Evolutionary conservation across 192 early-diverging fungal genomes (phyloP).

Genomic region (Powellomyces hirtus): DNA sequence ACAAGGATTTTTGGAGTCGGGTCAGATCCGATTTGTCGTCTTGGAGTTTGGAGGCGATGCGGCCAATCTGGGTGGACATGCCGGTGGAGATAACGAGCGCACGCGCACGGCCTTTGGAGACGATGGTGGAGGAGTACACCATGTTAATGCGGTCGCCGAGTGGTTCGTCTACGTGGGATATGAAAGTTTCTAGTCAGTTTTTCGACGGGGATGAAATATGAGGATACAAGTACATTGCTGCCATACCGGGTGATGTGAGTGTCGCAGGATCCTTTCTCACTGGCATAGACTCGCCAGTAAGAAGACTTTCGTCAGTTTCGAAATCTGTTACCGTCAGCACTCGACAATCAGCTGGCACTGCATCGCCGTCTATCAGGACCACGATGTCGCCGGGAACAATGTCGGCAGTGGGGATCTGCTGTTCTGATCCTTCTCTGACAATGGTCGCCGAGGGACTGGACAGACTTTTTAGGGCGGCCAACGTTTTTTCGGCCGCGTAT

Average conservation of each 20-base stretch:
- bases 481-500: conserved; percentile 10
- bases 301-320: too few relatives aligned
- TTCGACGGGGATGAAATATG: too few relatives aligned
- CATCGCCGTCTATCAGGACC: conserved; percentile 61
- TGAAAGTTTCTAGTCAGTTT: too few relatives aligned
- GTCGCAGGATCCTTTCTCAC: too few relatives aligned
- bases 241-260: too few relatives aligned
- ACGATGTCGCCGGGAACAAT: conserved; percentile 80
- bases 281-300: conserved; percentile 41
- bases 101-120: too few relatives aligned
- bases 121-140: too few relatives aligned
- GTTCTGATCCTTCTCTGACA: conserved; percentile 61
- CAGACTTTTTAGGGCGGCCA: conserved; percentile 55
- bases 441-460: conserved; percentile 62
- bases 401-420: too few relatives aligned
- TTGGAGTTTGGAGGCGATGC: conserved; percentile 57
- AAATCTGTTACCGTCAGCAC: conserved; percentile 46
- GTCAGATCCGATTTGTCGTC: conserved; percentile 37
- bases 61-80: conserved; percentile 73
- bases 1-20: conserved; percentile 52
- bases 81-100: conserved; percentile 75
- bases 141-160: too few relatives aligned
- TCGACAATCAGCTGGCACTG: conserved; percentile 75
- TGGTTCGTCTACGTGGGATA: too few relatives aligned
- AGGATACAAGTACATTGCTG: too few relatives aligned